Conservation (phyloP, 805 yeast genomes). For the Wickerhamomyces canadensis region DNA sequence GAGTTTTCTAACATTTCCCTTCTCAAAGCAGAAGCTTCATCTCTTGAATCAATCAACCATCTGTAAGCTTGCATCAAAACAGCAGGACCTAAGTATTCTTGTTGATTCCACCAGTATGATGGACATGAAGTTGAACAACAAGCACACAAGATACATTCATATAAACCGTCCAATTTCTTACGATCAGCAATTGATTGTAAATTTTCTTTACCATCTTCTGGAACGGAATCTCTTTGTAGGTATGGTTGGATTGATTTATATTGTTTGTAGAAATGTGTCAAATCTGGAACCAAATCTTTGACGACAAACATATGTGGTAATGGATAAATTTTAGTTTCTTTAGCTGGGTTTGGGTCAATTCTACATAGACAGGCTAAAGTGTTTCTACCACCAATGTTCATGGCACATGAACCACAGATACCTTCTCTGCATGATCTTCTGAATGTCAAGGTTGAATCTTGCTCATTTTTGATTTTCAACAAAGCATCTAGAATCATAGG, state of each 20-base stretch:
- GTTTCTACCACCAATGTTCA: slow-evolving; percentile 98
- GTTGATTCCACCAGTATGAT: slow-evolving; percentile 99
- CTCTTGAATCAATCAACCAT: slow-evolving; percentile 98
- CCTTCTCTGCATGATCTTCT: slow-evolving; percentile 99
- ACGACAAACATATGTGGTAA: slow-evolving; percentile 98
- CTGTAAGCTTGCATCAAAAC: slow-evolving; percentile 98
- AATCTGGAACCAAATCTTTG: slow-evolving; percentile 94
- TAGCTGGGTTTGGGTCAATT: slow-evolving; percentile 73
- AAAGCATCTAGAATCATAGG: slow-evolving; percentile 98
- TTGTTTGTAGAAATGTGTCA: slow-evolving; percentile 96
- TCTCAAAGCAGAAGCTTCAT: slow-evolving; percentile 78
- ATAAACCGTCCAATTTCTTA: slow-evolving; percentile 92
- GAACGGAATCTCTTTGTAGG: slow-evolving; percentile 71
- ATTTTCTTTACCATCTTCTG: slow-evolving; percentile 90
- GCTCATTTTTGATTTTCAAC: slow-evolving; percentile 92
- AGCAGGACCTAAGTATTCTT: slow-evolving; percentile 97
- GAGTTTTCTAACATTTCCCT: slow-evolving; percentile 90
- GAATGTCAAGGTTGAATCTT: slow-evolving; percentile 91
- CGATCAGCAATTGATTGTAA: slow-evolving; percentile 89
- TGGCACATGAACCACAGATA: slow-evolving; percentile 98
- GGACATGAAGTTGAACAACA: slow-evolving; percentile 99
- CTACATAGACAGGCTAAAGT: slow-evolving; percentile 95
- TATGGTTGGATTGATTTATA: slow-evolving; percentile 97
- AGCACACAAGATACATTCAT: slow-evolving; percentile 97
- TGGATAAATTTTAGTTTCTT: slow-evolving; percentile 86